phyloP scores from a whole-genome alignment of 2,329 filamentous ascomycete genomes.

The Canariomyces notabilis region DNA sequence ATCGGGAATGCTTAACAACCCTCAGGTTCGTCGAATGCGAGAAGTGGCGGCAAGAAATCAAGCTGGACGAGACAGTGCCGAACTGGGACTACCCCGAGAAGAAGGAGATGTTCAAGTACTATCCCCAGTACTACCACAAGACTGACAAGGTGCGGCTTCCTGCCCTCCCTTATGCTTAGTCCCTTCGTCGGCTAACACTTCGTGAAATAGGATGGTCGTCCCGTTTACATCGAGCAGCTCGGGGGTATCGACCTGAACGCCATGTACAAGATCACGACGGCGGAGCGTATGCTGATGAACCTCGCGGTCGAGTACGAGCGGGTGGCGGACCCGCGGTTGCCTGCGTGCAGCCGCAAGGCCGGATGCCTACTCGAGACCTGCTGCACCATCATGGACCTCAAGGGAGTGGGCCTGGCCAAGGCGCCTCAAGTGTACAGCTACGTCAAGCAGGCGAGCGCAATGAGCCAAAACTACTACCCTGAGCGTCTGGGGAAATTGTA shows the following conservation, averaged over 20 bases:
- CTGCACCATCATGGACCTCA: constrained; percentile 97
- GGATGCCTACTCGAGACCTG: constrained; percentile 91
- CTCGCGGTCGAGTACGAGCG: constrained; percentile 98
- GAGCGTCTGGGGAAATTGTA: constrained; percentile 95
- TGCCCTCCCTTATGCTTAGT: not conserved
- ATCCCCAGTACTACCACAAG: constrained; percentile 99
- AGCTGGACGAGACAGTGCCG: constrained; percentile 74
- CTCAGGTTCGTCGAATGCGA: constrained; percentile 84
- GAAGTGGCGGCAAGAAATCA: constrained; percentile 83
- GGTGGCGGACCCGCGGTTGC: constrained; percentile 84
- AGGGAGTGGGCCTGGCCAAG: constrained; percentile 82
- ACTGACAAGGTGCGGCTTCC: constrained; percentile 62
- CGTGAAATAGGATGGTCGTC: constrained; percentile 77
- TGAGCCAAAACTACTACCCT: constrained; percentile 99
- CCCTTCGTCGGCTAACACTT: constrained; percentile 1
- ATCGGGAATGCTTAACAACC: constrained; percentile 2
- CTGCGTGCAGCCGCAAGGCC: constrained; percentile 89
- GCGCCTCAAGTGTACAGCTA: constrained; percentile 83
- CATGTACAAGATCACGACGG: constrained; percentile 89
- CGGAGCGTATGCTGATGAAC: constrained; percentile 93
- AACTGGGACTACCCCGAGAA: constrained; percentile 88
- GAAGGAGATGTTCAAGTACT: constrained; percentile 77
- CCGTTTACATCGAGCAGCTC: constrained; percentile 93
- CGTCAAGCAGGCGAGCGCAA: constrained; percentile 74
- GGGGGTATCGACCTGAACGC: constrained; percentile 86